phyloP scores from a whole-genome alignment of 2,329 filamentous ascomycete genomes.

The Aspergillus ochraceoroseus region DNA sequence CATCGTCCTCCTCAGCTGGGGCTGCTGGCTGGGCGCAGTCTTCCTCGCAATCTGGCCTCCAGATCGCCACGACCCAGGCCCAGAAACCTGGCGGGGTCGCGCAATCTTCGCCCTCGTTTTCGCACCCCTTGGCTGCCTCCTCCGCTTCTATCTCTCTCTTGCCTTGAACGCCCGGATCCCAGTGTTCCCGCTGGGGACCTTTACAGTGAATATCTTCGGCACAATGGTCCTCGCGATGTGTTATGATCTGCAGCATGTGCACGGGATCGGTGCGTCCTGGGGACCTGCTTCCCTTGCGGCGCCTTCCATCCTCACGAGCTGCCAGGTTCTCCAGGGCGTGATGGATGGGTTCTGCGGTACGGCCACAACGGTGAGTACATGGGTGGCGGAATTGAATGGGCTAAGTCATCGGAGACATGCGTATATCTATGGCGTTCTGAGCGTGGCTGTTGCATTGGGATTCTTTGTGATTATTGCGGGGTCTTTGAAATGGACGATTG shows the following conservation, averaged over 20 bases:
- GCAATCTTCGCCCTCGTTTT: slow-evolving; percentile 75
- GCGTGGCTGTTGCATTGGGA: slow-evolving; percentile 46
- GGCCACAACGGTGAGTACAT: slow-evolving; percentile 63
- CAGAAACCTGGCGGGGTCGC: slow-evolving; percentile 66
- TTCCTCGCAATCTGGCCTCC: slow-evolving; percentile 69
- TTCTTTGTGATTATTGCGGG: slow-evolving; percentile 54
- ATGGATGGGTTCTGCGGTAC: slow-evolving; percentile 66
- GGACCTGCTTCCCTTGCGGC: slow-evolving; percentile 46
- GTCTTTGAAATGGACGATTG: slow-evolving; percentile 51
- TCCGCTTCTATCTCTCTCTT: slow-evolving; percentile 67
- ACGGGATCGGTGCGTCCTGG: slow-evolving; percentile 45
- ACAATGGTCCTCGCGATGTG: slow-evolving; percentile 69
- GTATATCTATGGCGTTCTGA: slow-evolving; percentile 56
- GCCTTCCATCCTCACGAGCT: slow-evolving; percentile 46
- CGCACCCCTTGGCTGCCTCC: slow-evolving; percentile 71
- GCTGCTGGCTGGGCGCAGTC: slow-evolving; percentile 72
- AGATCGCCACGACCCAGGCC: slow-evolving; percentile 38
- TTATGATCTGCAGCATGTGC: slow-evolving; percentile 70
- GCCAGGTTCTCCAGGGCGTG: slow-evolving; percentile 62
- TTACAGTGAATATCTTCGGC: slow-evolving; percentile 72
- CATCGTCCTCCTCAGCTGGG: slow-evolving; percentile 61
- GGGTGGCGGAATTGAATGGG: slow-evolving; percentile 57
- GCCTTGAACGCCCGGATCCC: slow-evolving; percentile 63
- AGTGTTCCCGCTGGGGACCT: slow-evolving; percentile 79
- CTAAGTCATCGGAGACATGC: slow-evolving; percentile 51